Evolutionary conservation across 805 yeast genomes (phyloP).

Genomic region (Schizosaccharomyces lindneri): DNA sequence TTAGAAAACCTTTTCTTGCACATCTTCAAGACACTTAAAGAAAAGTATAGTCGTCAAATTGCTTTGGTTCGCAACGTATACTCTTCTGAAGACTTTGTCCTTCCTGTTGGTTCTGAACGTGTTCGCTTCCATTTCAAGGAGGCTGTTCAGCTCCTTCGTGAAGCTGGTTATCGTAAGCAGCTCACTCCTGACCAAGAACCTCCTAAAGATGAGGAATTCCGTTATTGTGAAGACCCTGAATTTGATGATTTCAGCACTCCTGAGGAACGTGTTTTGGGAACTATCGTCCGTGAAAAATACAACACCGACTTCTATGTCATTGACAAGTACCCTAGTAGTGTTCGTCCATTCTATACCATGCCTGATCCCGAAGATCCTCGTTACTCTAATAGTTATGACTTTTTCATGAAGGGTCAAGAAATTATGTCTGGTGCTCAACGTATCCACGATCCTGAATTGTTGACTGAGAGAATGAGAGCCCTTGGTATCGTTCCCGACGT

Average conservation of each 20-base stretch:
- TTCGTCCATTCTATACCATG: constrained; percentile 98
- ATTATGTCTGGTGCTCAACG: constrained; percentile 99
- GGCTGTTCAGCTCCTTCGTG: constrained; percentile 69
- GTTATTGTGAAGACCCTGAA: constrained; percentile 35
- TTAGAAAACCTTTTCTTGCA: constrained; percentile 56
- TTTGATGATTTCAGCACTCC: constrained; percentile 82
- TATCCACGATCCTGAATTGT: constrained; percentile 73
- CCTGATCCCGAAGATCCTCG: constrained; percentile 81
- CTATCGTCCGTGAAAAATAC: constrained; percentile 72
- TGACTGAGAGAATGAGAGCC: constrained; percentile 54
- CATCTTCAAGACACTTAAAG: constrained; percentile 64
- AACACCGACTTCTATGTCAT: constrained; percentile 93
- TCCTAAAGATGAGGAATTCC: neutral
- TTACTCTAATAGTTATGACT: constrained; percentile 93
- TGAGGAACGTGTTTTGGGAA: constrained; percentile 82
- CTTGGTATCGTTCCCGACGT: constrained; percentile 67
- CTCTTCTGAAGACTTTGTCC: constrained; percentile 79
- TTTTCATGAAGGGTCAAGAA: constrained; percentile 99
- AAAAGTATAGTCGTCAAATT: constrained; percentile 59
- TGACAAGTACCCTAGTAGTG: constrained; percentile 91
- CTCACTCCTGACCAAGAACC: neutral
- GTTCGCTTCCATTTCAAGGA: constrained; percentile 71
- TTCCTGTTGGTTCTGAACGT: constrained; percentile 59
- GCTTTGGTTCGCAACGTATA: constrained; percentile 75
- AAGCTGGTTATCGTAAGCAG: constrained; percentile 26